phyloP scores from a whole-genome alignment of 176 grass and related monocot species.

The Aegilops tauschii region DNA sequence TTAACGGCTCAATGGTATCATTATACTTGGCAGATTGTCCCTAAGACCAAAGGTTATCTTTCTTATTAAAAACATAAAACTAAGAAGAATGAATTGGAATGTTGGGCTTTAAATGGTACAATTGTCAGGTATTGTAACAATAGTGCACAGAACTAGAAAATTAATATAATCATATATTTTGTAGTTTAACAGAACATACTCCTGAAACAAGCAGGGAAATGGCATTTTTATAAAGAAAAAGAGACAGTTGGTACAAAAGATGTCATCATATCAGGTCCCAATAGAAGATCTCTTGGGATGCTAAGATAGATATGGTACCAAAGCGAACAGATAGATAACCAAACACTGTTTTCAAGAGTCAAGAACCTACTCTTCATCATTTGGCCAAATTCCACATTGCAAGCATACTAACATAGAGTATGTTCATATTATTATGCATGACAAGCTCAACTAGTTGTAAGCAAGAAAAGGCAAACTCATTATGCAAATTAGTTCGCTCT shows the following conservation, averaged over 20 bases:
- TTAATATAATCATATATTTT: not conserved
- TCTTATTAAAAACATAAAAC: not conserved
- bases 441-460: not conserved
- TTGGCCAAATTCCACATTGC: not conserved
- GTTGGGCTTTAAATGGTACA: not conserved
- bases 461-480: not conserved
- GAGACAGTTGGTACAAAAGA: not conserved
- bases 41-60: too few relatives aligned
- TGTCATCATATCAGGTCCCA: not conserved
- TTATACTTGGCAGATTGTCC: too few relatives aligned
- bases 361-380: not conserved
- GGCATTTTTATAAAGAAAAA: not conserved
- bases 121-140: not conserved
- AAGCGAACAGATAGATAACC: not conserved
- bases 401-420: conserved; percentile 2
- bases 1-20: too few relatives aligned
- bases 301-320: not conserved
- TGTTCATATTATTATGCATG: not conserved
- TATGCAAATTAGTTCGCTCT: not conserved
- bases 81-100: conserved; percentile 11
- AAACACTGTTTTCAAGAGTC: not conserved
- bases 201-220: not conserved
- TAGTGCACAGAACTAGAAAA: not conserved
- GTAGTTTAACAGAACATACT: not conserved
- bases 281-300: not conserved